Conservation (phyloP, 805 yeast species). For the Zygoascus tannicola region DNA sequence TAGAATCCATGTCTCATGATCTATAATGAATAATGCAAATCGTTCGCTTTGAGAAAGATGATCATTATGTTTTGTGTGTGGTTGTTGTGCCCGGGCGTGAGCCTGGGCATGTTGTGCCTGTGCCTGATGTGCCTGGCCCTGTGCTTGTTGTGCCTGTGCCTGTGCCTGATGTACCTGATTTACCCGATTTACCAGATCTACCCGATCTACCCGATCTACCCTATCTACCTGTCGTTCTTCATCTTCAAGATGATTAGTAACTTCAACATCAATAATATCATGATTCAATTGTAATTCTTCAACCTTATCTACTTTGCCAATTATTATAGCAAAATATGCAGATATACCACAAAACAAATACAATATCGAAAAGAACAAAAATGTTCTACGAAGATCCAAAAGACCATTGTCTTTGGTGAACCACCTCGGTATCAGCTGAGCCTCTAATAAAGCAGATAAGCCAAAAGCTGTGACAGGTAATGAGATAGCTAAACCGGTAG, state of each 20-base stretch:
- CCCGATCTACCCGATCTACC: too few relatives aligned
- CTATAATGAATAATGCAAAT: slow-evolving; percentile 33
- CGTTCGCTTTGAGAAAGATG: slow-evolving; percentile 19
- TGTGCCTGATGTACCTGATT: too few relatives aligned
- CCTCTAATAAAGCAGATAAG: slow-evolving; percentile 62
- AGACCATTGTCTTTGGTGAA: slow-evolving; percentile 23
- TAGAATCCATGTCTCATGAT: slow-evolving; percentile 55
- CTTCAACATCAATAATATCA: slow-evolving; percentile 27
- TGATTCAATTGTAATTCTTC: slow-evolving; percentile 15
- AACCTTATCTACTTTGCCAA: slow-evolving; percentile 26
- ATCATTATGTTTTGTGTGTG: slow-evolving; percentile 8
- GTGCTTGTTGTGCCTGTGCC: too few relatives aligned
- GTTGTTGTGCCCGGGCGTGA: slow-evolving; percentile 25
- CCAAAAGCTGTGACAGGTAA: slow-evolving; percentile 88
- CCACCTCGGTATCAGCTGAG: slow-evolving; percentile 40
- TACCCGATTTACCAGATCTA: too few relatives aligned
- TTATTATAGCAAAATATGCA: slow-evolving; percentile 16
- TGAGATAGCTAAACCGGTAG: slow-evolving; percentile 73
- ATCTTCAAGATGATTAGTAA: slow-evolving; percentile 21
- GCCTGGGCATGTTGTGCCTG: slow-evolving; percentile 19
- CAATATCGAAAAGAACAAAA: slow-evolving; percentile 16
- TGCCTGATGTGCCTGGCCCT: slow-evolving; percentile 12
- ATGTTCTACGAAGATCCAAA: slow-evolving; percentile 14
- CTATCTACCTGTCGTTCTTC: slow-evolving; percentile 5
- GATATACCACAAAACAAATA: slow-evolving; percentile 19